Base-by-base conservation (phyloP, 2,329 filamentous ascomycete genomes). In the Neofusicoccum sp. region DNA sequence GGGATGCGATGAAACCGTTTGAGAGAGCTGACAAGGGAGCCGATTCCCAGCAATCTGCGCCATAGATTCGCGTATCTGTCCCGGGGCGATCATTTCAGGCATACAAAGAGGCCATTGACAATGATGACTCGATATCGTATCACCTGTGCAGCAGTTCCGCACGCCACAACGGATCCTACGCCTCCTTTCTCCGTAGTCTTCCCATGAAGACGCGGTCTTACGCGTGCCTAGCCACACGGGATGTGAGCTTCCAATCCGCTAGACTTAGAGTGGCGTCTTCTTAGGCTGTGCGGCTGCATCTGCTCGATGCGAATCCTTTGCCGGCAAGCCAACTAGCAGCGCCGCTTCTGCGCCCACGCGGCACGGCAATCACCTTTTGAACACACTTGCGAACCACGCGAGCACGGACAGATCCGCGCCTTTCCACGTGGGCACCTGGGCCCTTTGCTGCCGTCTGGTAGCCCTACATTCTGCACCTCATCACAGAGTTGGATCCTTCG, bases 401-500 rank as follows among this genome's bases (percentile, higher is more conserved):
- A 29, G 54, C 54, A 58, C 54, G 29, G 54, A 45, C 54, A 58
- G 41, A 45, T 36, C 54, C 41, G 54, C 54, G 31, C 16, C 48
- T 16, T 22, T 37, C 54, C 54, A 58, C 54, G 54, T 58, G 54
- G 54, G 14, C 54, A 45, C 41, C 54, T 44, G 44, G 52, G 34
- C 52, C 52, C 28, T 44, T 56, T 56, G 28, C 52, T 56, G 52
- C 39, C 52, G 33, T 43, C 14, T 56, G 28, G 52, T 37, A 31
- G 37, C 36, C 50, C 14, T 56, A 22, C 36, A 8, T 28, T 14
- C 37, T 45, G 41, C 31, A 44, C 14, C 39, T 45, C 11, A 29
- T 45, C 41, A 36, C 39, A 14, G 14, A 44, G 14, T 45, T 28
- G 16, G 28, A 58, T 58, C 41, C 54, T 45, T 58, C 54, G 41